Conservation (phyloP, 2,329 filamentous ascomycete species). For the Beauveria brongniartii region DNA sequence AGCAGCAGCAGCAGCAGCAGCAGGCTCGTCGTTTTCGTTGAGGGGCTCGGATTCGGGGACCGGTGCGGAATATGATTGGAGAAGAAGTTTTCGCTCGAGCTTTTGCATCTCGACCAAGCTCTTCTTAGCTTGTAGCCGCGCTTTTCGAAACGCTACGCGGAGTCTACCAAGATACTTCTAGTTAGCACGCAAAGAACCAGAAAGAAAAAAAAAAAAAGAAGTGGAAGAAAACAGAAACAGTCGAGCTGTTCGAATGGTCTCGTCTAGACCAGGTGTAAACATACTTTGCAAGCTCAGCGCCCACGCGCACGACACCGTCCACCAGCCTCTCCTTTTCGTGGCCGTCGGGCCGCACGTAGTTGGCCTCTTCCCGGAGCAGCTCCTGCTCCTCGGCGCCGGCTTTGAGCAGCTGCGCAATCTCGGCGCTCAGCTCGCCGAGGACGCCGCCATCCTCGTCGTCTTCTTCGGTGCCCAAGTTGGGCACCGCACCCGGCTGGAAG, state of each 20-base stretch:
- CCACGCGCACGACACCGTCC: constrained; percentile 58
- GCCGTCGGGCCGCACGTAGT: constrained; percentile 51
- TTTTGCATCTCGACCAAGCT: constrained; percentile 65
- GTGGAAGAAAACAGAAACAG: too few species aligned
- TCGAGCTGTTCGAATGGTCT: too few species aligned
- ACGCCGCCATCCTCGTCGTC: constrained; percentile 45
- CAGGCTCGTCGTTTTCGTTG: constrained; percentile 17
- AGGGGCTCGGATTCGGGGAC: constrained; percentile 25
- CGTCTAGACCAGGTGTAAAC: constrained; percentile 6
- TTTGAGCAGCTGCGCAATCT: constrained; percentile 72
- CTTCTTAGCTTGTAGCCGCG: constrained; percentile 70
- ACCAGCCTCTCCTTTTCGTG: constrained; percentile 58
- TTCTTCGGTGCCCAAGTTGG: constrained; percentile 34
- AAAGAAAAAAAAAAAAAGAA: background rate
- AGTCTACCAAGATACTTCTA: constrained; percentile 28
- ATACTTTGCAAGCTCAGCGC: constrained; percentile 64
- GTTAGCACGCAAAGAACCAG: background rate
- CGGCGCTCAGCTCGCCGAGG: constrained; percentile 64
- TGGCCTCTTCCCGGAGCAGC: constrained; percentile 67
- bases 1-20: constrained; percentile 16
- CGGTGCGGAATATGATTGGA: constrained; percentile 53
- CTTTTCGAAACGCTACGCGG: constrained; percentile 67
- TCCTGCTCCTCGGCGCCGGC: constrained; percentile 80
- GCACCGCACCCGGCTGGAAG: constrained; percentile 50
- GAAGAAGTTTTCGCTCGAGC: constrained; percentile 67